phyloP scores from a whole-genome alignment of 495 filamentous ascomycete genomes.

The Penicillium angulare region DNA sequence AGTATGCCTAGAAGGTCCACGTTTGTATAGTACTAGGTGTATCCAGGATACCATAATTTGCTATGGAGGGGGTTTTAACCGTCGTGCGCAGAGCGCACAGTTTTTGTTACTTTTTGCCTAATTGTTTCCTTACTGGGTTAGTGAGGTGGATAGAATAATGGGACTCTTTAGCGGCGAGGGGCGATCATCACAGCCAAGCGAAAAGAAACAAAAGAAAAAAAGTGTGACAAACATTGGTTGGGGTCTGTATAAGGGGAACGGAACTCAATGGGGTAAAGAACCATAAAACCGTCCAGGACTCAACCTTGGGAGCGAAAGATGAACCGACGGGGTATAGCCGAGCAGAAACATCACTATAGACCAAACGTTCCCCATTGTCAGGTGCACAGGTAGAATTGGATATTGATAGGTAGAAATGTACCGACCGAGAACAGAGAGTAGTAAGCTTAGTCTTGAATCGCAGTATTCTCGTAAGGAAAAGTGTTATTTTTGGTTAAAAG shows the following conservation, averaged over 20 bases:
- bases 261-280: constrained; percentile 1
- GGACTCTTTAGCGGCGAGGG: constrained; percentile 18
- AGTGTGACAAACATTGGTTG: background rate
- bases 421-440: no score
- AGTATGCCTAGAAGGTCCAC: no score
- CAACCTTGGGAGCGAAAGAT: constrained; percentile 12
- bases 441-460: no score
- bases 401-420: no score
- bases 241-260: background rate
- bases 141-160: constrained; percentile 21
- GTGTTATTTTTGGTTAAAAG: no score
- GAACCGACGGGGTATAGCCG: constrained; percentile 19
- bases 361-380: background rate
- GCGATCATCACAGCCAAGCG: constrained; percentile 29
- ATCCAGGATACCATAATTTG: no score
- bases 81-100: background rate
- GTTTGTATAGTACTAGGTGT: no score
- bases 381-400: background rate
- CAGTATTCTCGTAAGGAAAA: no score
- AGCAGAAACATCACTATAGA: constrained; percentile 6
- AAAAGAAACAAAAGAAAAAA: constrained; percentile 11
- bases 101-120: constrained; percentile 6
- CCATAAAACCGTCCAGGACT: constrained; percentile 10
- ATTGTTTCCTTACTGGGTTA: constrained; percentile 22
- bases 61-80: no score